Conservation (phyloP, 2,329 filamentous ascomycete species). For the Stachybotrys echinatus region DNA sequence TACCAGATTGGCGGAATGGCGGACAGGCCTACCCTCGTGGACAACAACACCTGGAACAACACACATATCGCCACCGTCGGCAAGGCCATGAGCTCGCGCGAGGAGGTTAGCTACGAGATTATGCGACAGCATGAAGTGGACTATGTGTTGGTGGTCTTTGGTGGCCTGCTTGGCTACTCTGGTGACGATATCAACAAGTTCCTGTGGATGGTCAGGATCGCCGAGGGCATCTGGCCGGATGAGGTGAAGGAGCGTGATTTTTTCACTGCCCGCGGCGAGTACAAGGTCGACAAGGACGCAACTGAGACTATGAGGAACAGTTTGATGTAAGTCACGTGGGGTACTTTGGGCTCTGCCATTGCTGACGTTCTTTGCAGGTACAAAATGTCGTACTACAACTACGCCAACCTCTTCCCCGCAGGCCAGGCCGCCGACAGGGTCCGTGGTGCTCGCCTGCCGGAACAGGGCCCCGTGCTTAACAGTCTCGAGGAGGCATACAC, state of each 20-base stretch:
- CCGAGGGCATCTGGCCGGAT: constrained; percentile 99
- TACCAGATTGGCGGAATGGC: constrained; percentile 99
- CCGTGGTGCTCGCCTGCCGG: constrained; percentile 73
- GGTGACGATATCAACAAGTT: constrained; percentile 99
- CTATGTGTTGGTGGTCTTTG: constrained; percentile 97
- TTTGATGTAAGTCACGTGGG: constrained; percentile 71
- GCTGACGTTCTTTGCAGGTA: constrained; percentile 59
- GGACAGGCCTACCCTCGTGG: constrained; percentile 90
- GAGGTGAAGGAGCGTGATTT: constrained; percentile 96
- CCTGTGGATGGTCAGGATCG: constrained; percentile 99
- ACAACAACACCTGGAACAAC: constrained; percentile 99
- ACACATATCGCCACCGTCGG: constrained; percentile 98
- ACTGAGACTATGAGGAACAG: constrained; percentile 99
- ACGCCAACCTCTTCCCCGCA: constrained; percentile 80
- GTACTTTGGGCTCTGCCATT: background rate
- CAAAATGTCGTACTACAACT: constrained; percentile 99
- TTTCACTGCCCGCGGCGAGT: constrained; percentile 91
- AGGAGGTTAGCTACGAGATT: constrained; percentile 98
- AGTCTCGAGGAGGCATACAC: constrained; percentile 96
- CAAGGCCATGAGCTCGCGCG: constrained; percentile 95
- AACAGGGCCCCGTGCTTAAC: constrained; percentile 77
- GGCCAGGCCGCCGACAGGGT: constrained; percentile 91
- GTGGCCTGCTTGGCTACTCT: constrained; percentile 91
- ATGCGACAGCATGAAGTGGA: constrained; percentile 98
- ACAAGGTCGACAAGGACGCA: constrained; percentile 87